Base-by-base conservation (phyloP, 805 yeast species). In the Clavispora santaluciae region DNA sequence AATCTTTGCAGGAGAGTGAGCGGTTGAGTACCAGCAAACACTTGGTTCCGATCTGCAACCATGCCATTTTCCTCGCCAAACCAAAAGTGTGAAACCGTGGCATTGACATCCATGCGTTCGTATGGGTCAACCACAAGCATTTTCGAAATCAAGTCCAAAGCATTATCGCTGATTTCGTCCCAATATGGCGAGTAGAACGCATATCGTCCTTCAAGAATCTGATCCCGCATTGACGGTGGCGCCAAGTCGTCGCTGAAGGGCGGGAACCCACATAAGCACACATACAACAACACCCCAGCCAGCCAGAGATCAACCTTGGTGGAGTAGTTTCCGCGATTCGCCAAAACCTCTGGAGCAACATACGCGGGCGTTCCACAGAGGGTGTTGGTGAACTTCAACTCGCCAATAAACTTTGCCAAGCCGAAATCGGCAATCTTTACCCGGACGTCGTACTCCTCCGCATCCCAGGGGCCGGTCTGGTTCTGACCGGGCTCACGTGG, bases 381-480 rank as follows among this genome's bases (percentile, higher is more conserved):
- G 0, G 95, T 86, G 50, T 80, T 80, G 8, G 95, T 83, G 55
- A 83, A 83, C 45, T 79, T 76, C 47, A 78, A 63, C 50, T 83
- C 88, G 6, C 91, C 91, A 33, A 85, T 74, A 48, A 76, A 76
- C 56, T 78, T 78, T 3, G 83, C 83, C 31, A 78, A 59, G 0
- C 96, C 96, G 61, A 86, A 86, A 61, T 86, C 95, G 1, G 91
- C 93, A 38, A 86, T 83, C 55, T 86, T 86, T 8, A 86, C 88
- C 44, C 64, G 63, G 6, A 85, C 74, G 44, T 79, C 80, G 18
- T 73, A 60, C 60, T 84, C 90, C 41, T 75, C 65, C 1, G 65
- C 60, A 51, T 75, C 82, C 83, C 83, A 78, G 0, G 83, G 82
- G 1, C 78, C 78, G 1, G 71, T 66, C 42, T 58, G 65, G 21